A percentile compares a stretch with the other conserved stretches of the same genome.
Conservation (phyloP, 1,139 yeast genomes). For the Ogataea hybrid region DNA sequence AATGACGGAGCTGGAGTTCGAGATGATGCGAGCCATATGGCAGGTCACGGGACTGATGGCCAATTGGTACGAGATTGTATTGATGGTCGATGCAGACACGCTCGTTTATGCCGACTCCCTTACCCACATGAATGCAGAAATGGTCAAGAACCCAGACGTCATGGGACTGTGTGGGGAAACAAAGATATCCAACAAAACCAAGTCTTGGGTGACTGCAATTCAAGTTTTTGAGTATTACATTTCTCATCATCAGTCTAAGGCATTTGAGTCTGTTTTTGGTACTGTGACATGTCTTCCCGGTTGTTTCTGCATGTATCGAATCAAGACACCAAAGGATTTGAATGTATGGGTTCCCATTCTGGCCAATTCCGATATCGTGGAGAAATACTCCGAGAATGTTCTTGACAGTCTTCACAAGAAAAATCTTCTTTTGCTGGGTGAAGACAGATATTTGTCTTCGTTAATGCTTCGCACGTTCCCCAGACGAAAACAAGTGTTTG, state of each 20-base stretch:
- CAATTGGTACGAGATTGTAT: conserved; percentile 75
- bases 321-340: conserved; percentile 86
- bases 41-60: conserved; percentile 86
- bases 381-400: conserved; percentile 87
- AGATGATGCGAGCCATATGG: conserved; percentile 77
- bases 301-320: conserved; percentile 93
- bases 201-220: conserved; percentile 90
- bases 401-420: conserved; percentile 86
- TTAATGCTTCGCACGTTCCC: conserved; percentile 94
- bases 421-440: conserved; percentile 86
- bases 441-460: conserved; percentile 85
- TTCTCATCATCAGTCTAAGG: conserved; percentile 95
- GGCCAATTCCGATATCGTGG: conserved; percentile 96
- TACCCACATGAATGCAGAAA: conserved; percentile 90
- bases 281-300: conserved; percentile 98
- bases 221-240: conserved; percentile 96
- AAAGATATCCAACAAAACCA: conserved; percentile 81
- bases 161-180: conserved; percentile 99
- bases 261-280: conserved; percentile 94
- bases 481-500: conserved; percentile 85
- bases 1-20: conserved; percentile 92
- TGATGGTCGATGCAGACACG: conserved; percentile 98
- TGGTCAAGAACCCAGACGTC: conserved; percentile 84
- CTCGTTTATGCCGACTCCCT: conserved; percentile 86
- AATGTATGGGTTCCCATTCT: conserved; percentile 98